Conservation (phyloP, 2,329 filamentous ascomycete genomes). For the Xylariaceae sp. region DNA sequence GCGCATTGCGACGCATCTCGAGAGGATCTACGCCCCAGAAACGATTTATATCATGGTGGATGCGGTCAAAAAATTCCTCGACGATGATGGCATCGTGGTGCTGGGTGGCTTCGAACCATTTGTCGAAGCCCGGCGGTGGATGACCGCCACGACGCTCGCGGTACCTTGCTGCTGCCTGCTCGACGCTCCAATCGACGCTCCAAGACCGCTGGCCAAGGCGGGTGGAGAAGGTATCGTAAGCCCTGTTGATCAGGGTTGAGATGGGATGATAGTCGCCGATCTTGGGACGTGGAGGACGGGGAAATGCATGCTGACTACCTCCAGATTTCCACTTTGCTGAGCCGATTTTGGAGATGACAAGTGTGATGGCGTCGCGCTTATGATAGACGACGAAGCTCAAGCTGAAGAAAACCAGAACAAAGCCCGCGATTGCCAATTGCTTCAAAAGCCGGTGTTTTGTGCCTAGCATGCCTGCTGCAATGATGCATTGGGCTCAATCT, state of each 20-base stretch:
- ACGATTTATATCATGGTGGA: constrained; percentile 58
- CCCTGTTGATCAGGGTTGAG: constrained; percentile 2
- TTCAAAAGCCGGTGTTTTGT: background rate
- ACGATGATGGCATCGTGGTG: constrained; percentile 50
- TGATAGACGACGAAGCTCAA: background rate
- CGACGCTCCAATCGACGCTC: constrained; percentile 43
- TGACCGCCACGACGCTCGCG: constrained; percentile 53
- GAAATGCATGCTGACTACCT: background rate
- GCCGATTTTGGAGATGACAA: background rate
- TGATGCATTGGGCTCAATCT: too few relatives aligned
- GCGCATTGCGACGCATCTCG: constrained; percentile 35
- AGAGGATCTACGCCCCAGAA: constrained; percentile 52
- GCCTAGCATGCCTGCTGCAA: too few relatives aligned
- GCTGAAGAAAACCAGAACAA: background rate
- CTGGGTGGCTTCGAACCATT: constrained; percentile 53
- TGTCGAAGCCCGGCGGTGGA: constrained; percentile 58
- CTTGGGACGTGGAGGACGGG: background rate
- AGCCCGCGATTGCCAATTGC: background rate
- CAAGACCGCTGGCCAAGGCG: constrained; percentile 40
- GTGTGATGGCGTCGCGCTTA: background rate
- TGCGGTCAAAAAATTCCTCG: constrained; percentile 61
- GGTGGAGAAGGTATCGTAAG: background rate
- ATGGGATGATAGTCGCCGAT: constrained; percentile 4
- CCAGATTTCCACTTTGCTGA: background rate
- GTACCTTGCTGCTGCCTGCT: constrained; percentile 51